Base-by-base conservation (phyloP, 169 alveolate species). In the Cryptosporidium felis region DNA sequence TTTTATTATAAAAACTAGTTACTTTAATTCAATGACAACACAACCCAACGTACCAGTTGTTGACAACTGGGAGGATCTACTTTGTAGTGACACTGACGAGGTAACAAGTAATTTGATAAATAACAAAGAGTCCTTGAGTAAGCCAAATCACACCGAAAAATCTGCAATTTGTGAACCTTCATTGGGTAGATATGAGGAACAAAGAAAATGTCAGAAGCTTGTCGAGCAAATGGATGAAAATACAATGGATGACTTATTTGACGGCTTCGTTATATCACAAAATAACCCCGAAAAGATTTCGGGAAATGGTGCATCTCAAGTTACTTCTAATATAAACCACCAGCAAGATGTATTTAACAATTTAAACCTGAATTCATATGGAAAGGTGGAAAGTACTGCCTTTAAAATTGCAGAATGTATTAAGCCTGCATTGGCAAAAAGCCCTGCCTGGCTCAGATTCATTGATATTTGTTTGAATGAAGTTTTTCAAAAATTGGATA, bases 371-470 rank as follows among this genome's bases (percentile, higher is more conserved):
- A 74, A 34, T 21, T 47, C 85, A 1, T 74, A 74, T 34, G 85
- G 74, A 5, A 74, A 74, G 18, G 85, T 74, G 51, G 85, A 74
- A 56, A 10, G 42, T 34, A 36, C 67, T 41, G 85, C 85, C 3
- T 74, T 74, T 9, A 74, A 74, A 74, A 53, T 74, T 12, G 85
- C 85, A 8, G 85, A 74, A 49, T 53, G 60, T 26, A 74, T 74
- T 14, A 60, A 61, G 10, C 66, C 85, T 6, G 85, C 85, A 21
- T 18, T 53, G 5, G 85, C 85, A 14, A 74, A 74, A 56, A 74
- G 85, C 21, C 85, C 85, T 9, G 85, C 85, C 6, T 74, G 85
- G 85, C 58, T 74, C 12, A n/a, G 85, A 5, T 74, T 74, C n/a
- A 34, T 74, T 18, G 85, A 74, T 49, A 74, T 74, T 16, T 74